Percentiles rank a stretch among this genome's conserved stretches.
Evolutionary conservation across 75 land plant species (phyloP).

Genomic region (Pinus albicaulis): DNA sequence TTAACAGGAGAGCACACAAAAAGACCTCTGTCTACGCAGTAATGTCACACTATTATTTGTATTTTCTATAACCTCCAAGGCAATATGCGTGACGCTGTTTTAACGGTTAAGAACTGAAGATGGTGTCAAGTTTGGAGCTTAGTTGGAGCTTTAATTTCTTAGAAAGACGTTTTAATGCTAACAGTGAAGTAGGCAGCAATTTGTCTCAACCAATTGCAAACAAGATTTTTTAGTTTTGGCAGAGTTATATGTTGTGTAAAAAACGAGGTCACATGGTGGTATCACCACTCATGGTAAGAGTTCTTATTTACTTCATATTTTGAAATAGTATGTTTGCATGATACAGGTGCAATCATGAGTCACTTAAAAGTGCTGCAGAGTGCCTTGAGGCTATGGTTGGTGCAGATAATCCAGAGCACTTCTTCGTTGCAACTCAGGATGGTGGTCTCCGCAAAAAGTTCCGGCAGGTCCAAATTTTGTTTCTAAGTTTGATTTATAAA

Average conservation of each 20-base stretch:
- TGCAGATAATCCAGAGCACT: constrained; percentile 75
- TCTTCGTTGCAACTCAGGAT: constrained; percentile 91
- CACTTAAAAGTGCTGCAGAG: constrained; percentile 40
- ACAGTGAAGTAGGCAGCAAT: neutral
- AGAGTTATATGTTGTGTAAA: neutral
- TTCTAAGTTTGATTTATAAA: neutral
- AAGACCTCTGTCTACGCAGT: no score
- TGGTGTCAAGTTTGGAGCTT: neutral
- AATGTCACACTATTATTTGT: no score
- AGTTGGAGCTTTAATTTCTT: neutral
- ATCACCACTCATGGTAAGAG: neutral
- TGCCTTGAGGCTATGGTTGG: constrained; percentile 68
- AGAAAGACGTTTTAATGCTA: neutral
- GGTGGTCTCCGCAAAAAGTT: constrained; percentile 63
- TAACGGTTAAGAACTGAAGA: no score
- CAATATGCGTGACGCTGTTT: no score
- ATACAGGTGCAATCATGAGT: constrained; percentile 84
- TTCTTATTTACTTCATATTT: neutral
- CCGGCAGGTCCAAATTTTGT: constrained; percentile 41
- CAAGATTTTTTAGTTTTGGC: neutral
- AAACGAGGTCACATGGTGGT: neutral
- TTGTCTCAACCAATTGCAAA: no score
- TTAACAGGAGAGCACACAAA: neutral
- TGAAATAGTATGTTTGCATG: constrained; percentile 2
- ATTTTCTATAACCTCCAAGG: neutral